Percentiles rank a stretch among this genome's conserved stretches.
These are phyloP conservation scores for Rhododendron mucronatum DNA, from an alignment of 148 eudicot species.

Conservation along the genomic window DNA sequence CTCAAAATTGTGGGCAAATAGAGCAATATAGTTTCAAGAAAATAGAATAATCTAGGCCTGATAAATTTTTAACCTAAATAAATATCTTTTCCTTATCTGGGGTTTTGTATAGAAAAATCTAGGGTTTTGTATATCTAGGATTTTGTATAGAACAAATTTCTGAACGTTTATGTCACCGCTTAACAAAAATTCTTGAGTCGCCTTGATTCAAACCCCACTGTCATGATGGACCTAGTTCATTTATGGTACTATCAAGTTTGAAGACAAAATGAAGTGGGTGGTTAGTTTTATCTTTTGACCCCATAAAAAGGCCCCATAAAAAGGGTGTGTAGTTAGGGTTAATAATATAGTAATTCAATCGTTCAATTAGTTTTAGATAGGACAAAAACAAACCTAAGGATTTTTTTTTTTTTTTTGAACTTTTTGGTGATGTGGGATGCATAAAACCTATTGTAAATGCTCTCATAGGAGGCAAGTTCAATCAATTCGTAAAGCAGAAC, in stretches of 20 bases:
- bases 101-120: background rate
- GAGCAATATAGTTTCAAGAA: background rate
- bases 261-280: background rate
- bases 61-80: too few relatives aligned
- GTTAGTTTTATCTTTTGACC: background rate
- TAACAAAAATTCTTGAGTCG: background rate
- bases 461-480: background rate
- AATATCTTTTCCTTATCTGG: background rate
- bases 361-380: background rate
- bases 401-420: background rate
- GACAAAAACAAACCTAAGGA: background rate
- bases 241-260: background rate
- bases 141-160: background rate
- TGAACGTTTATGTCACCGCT: background rate
- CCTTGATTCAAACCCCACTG: background rate
- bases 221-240: background rate
- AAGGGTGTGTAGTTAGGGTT: background rate
- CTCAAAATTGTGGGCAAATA: background rate
- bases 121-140: too few relatives aligned
- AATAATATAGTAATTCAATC: background rate
- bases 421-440: background rate
- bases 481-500: background rate
- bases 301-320: background rate
- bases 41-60: background rate
- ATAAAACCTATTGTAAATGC: background rate